Evolutionary conservation across 2,329 filamentous ascomycete genomes (phyloP).

Genomic region (Diaporthe capsici): DNA sequence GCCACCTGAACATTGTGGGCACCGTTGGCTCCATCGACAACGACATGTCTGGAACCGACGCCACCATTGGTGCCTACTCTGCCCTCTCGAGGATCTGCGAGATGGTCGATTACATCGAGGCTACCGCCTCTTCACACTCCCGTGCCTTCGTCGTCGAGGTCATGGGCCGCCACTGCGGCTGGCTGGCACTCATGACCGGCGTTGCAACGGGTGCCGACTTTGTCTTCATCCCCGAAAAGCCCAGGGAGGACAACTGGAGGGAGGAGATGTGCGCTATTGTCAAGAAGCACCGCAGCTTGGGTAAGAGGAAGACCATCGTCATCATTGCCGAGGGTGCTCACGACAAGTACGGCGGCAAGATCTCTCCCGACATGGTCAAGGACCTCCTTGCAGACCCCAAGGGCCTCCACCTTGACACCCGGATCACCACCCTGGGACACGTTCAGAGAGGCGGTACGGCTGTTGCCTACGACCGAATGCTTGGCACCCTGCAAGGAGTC

Average conservation of each 20-base stretch:
- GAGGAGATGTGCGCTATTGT: constrained; percentile 88
- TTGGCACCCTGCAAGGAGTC: constrained; percentile 92
- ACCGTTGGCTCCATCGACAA: constrained; percentile 98
- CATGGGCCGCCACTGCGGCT: constrained; percentile 98
- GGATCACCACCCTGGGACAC: constrained; percentile 95
- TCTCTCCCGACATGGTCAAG: constrained; percentile 85
- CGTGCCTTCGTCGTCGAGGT: constrained; percentile 98
- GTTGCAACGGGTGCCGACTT: constrained; percentile 97
- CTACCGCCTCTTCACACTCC: constrained; percentile 93
- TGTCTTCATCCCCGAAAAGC: constrained; percentile 96
- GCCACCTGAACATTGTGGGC: constrained; percentile 94
- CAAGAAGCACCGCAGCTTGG: constrained; percentile 84
- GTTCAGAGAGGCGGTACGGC: constrained; percentile 96
- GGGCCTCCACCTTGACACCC: constrained; percentile 87
- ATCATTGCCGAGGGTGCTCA: constrained; percentile 97
- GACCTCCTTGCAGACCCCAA: constrained; percentile 85
- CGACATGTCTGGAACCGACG: constrained; percentile 96
- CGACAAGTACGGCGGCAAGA: constrained; percentile 86
- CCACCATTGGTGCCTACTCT: constrained; percentile 97
- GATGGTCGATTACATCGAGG: constrained; percentile 96
- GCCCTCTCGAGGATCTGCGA: constrained; percentile 94
- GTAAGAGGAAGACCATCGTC: constrained; percentile 98
- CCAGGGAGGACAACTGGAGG: constrained; percentile 88
- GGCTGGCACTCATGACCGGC: constrained; percentile 96
- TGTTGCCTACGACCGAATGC: constrained; percentile 93